Evolutionary conservation across 164 flowering plant species (phyloP).

Genomic region (Akebia trifoliata): DNA sequence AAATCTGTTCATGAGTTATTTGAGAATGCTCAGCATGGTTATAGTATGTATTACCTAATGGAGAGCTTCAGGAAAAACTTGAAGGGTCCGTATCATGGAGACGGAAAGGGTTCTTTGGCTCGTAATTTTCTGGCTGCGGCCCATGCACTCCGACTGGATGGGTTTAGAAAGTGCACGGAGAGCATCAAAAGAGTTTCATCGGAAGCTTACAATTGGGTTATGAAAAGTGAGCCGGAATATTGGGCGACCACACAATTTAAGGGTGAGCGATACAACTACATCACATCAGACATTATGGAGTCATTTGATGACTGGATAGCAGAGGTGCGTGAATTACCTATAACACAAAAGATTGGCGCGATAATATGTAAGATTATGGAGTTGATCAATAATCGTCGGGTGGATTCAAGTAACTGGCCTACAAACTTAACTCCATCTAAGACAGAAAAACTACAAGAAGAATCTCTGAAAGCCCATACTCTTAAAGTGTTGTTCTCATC

Average conservation of each 20-base stretch:
- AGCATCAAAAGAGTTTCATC: constrained; percentile 39
- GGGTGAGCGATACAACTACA: constrained; percentile 38
- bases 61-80: constrained; percentile 37
- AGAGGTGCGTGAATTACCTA: constrained; percentile 35
- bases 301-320: constrained; percentile 25
- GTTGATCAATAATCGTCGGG: constrained; percentile 26
- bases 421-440: constrained; percentile 42
- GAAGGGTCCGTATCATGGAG: constrained; percentile 44
- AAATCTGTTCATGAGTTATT: constrained; percentile 38
- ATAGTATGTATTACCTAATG: constrained; percentile 37
- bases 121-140: constrained; percentile 39
- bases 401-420: constrained; percentile 31
- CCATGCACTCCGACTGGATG: constrained; percentile 31
- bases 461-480: constrained; percentile 21
- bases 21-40: constrained; percentile 46
- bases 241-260: constrained; percentile 42
- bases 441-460: constrained; percentile 41
- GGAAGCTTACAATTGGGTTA: constrained; percentile 40
- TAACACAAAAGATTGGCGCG: constrained; percentile 33
- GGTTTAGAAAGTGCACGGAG: constrained; percentile 32
- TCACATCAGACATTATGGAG: constrained; percentile 27
- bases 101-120: constrained; percentile 36
- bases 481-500: constrained; percentile 46
- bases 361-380: constrained; percentile 28
- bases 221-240: constrained; percentile 40